These are phyloP conservation scores for Yamadazyma aaseri DNA, from an alignment of 1,139 yeast species.

Conservation along the genomic window DNA sequence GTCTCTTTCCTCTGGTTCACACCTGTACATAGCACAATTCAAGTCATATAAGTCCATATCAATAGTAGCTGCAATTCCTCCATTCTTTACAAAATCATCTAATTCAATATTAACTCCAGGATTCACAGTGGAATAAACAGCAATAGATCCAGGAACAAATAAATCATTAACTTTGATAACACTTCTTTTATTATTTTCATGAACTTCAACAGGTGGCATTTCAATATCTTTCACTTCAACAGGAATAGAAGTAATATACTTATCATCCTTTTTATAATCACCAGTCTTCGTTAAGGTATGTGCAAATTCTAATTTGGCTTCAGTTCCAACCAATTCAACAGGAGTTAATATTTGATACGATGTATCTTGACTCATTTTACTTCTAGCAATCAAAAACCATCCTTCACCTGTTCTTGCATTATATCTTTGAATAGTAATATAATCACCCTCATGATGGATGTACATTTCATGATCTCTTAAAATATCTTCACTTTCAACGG, in stretches of 20 bases:
- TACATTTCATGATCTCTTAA: slow-evolving; percentile 84
- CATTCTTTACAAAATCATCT: slow-evolving; percentile 64
- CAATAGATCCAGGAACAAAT: slow-evolving; percentile 90
- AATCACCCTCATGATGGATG: slow-evolving; percentile 92
- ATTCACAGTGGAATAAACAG: slow-evolving; percentile 73
- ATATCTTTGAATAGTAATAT: slow-evolving; percentile 83
- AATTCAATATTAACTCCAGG: slow-evolving; percentile 52
- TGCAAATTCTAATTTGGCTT: slow-evolving; percentile 59
- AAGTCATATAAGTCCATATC: slow-evolving; percentile 65
- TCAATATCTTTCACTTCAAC: slow-evolving; percentile 55
- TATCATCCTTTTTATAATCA: slow-evolving; percentile 41
- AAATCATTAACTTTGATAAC: slow-evolving; percentile 47
- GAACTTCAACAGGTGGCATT: slow-evolving; percentile 43
- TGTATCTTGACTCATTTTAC: slow-evolving; percentile 57
- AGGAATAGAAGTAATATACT: slow-evolving; percentile 59
- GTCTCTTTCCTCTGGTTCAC: slow-evolving; percentile 88
- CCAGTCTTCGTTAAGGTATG: slow-evolving; percentile 56
- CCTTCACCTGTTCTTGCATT: slow-evolving; percentile 86
- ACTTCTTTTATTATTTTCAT: slow-evolving; percentile 35
- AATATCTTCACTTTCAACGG: slow-evolving; percentile 62
- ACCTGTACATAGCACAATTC: slow-evolving; percentile 71
- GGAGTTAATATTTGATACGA: slow-evolving; percentile 58
- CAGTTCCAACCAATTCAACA: slow-evolving; percentile 62
- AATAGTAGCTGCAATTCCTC: slow-evolving; percentile 71
- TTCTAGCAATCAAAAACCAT: slow-evolving; percentile 83